Base-by-base conservation (phyloP, 257 asterid species). In the Craterostigma plantagineum region DNA sequence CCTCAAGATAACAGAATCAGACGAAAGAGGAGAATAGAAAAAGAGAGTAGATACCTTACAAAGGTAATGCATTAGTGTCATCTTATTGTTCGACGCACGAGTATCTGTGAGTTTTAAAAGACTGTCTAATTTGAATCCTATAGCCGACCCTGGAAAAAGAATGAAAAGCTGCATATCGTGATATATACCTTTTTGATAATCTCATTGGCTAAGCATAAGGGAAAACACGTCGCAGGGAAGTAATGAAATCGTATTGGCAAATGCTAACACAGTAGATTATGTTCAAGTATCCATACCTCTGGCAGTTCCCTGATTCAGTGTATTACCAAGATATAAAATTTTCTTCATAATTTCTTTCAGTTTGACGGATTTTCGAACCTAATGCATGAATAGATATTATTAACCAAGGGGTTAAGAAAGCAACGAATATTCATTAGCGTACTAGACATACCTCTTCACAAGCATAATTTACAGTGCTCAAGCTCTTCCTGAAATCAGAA, bases 11-110 rank as follows among this genome's bases (percentile, higher is more conserved):
- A n/a, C n/a, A n/a, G n/a, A n/a, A n/a, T n/a, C 16, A 14, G 16
- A 40, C 10, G 4, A 44, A 11, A 1, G 33, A 10, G 18, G 43
- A 10, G 12, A 14, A 42, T 12, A 18, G 39, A 49, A 52, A 51
- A 45, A 46, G 62, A 34, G 45, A 48, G 33, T 10, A 35, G 52
- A 54, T 72, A 91, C 99, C 99, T 84, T 77, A 63, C 99, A 91
- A 62, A 91, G 99, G 68, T 84, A 91, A 67, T 91, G 96, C 99
- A 91, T 80, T 42, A 91, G 96, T 10, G 99, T 91, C 92, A 84
- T 91, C 74, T 72, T 84, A 62, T 53, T 84, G 69, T 81, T 91
- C 50, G 87, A 59, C 35, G 96, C 87, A 62, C 96, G 99, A 45
- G 96, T 91, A 66, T 91, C 99, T 12, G 82, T 47, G 46, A 91